phyloP scores from a whole-genome alignment of 1,284 basidiomycete species.

The Trametes polyzona region DNA sequence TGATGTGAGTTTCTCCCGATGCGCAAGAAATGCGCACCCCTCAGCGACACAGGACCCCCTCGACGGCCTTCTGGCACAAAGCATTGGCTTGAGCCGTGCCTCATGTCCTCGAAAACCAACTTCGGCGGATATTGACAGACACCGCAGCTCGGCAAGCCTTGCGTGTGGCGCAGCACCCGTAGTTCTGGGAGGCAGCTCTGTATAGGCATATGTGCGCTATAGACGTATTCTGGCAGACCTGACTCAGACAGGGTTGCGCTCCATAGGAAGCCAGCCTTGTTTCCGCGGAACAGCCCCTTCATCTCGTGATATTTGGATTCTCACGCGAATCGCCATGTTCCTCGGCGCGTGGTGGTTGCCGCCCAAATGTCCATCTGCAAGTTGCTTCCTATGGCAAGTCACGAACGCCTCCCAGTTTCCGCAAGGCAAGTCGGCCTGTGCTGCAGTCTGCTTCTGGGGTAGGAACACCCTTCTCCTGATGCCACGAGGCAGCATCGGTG shows the following conservation, averaged over 20 bases:
- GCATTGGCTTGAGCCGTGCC: too few species aligned
- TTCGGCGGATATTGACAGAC: too few species aligned
- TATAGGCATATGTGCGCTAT: too few species aligned
- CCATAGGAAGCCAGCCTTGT: conserved; percentile 2
- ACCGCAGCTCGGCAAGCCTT: too few species aligned
- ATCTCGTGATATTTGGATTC: conserved; percentile 10
- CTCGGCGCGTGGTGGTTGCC: background rate
- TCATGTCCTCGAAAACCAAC: too few species aligned
- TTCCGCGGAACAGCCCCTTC: background rate
- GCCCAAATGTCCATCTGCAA: background rate
- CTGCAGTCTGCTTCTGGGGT: background rate
- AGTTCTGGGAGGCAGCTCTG: too few species aligned
- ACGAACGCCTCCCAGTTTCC: background rate
- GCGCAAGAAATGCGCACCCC: too few species aligned
- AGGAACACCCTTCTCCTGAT: background rate
- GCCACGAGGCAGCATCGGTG: conserved; percentile 3
- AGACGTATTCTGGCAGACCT: too few species aligned
- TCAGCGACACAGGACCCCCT: too few species aligned
- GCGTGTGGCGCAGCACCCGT: too few species aligned
- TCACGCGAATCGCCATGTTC: background rate
- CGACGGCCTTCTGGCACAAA: too few species aligned
- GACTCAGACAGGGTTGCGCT: background rate
- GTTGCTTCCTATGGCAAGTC: background rate
- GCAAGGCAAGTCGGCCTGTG: background rate
- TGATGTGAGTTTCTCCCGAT: too few species aligned